Evolutionary conservation across 2,329 filamentous ascomycete species (phyloP).

Genomic region (Colletotrichum sp.): DNA sequence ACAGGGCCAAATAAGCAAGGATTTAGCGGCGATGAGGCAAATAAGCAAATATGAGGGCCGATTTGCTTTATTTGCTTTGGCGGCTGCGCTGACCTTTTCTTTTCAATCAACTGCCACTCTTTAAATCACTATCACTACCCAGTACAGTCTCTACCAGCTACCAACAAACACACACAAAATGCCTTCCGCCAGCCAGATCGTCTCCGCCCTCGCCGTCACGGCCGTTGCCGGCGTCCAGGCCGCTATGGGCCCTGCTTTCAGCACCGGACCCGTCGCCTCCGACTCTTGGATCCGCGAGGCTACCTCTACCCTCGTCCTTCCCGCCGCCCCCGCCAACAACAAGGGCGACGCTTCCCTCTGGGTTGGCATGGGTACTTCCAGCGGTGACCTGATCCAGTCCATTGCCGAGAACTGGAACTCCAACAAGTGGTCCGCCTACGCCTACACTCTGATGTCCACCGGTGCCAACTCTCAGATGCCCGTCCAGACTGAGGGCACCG

Average conservation of each 20-base stretch:
- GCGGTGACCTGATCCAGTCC: slow-evolving; percentile 51
- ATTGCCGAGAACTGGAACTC: slow-evolving; percentile 40
- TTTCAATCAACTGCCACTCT: background rate
- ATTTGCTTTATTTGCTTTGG: too few species aligned
- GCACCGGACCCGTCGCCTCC: slow-evolving; percentile 44
- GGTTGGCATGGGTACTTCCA: slow-evolving; percentile 52
- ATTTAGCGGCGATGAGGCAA: too few species aligned
- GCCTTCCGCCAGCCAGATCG: slow-evolving; percentile 10
- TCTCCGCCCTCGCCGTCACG: slow-evolving; percentile 5
- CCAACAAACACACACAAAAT: background rate
- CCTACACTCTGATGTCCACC: slow-evolving; percentile 43
- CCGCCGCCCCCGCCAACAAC: slow-evolving; percentile 37
- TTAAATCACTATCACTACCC: background rate
- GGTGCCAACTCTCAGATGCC: slow-evolving; percentile 18
- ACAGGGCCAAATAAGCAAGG: too few species aligned
- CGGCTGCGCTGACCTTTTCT: background rate
- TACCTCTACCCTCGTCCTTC: slow-evolving; percentile 46
- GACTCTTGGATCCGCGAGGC: slow-evolving; percentile 47
- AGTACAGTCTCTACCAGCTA: background rate
- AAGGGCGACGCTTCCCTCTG: slow-evolving; percentile 45
- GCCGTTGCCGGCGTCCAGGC: slow-evolving; percentile 22
- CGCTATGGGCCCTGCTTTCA: slow-evolving; percentile 42
- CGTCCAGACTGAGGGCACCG: slow-evolving; percentile 8
- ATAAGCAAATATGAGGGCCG: too few species aligned
- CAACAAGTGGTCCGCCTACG: slow-evolving; percentile 43